Conservation (phyloP, 345 rosid genomes). For the Gossypium raimondii region DNA sequence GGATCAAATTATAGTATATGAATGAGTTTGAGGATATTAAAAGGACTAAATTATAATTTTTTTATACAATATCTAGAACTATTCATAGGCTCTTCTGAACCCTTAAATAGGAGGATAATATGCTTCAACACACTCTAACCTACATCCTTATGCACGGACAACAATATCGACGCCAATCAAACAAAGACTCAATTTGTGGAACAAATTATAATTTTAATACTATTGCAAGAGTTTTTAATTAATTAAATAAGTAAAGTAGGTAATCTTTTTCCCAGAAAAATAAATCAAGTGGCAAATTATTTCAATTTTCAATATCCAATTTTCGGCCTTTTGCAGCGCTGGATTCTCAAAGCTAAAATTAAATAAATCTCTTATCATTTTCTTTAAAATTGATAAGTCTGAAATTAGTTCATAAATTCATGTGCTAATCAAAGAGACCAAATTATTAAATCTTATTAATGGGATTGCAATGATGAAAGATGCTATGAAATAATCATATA, state of each 20-base stretch:
- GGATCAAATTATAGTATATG: too few relatives aligned
- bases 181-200: too few relatives aligned
- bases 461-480: background rate
- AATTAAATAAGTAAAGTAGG: background rate
- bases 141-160: too few relatives aligned
- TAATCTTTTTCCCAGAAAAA: background rate
- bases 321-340: background rate
- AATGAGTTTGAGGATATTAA: too few relatives aligned
- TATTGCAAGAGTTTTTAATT: background rate
- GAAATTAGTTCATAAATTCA: background rate
- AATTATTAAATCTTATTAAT: too few relatives aligned
- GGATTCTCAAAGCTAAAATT: background rate
- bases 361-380: background rate
- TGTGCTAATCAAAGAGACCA: background rate
- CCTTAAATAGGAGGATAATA: too few relatives aligned
- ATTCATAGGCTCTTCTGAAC: too few relatives aligned
- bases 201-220: too few relatives aligned
- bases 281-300: background rate
- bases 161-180: fast-evolving
- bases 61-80: too few relatives aligned
- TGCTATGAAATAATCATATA: background rate
- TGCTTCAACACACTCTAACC: too few relatives aligned
- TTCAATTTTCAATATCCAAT: background rate
- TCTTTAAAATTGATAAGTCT: background rate
- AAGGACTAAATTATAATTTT: too few relatives aligned